Base-by-base conservation (phyloP, 2,329 filamentous ascomycete species). In the Periglandula ipomoeae region DNA sequence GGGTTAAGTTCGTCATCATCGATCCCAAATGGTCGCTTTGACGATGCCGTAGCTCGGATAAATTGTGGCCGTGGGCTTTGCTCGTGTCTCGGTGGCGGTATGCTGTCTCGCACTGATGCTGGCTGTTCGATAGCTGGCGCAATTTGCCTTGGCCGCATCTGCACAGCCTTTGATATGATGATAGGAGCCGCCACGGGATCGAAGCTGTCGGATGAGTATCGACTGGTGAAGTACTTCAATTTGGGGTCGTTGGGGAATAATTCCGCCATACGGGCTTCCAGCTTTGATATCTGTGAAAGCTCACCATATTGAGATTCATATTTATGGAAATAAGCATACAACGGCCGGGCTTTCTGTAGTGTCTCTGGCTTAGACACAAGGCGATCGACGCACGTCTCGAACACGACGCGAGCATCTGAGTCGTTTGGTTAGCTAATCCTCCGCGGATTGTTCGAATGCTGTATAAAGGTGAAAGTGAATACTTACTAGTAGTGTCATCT, bases 271-370 rank as follows among this genome's bases (percentile, higher is more conserved):
- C 93, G 83, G 59, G 84, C 85, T 66, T 98, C 94, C 15, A 98
- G 75, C 63, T 94, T 93, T 55, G 83, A 81, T 47, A 98, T 89
- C 59, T 97, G 90, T 5, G 86, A 81, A 5, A 97, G 76, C 63
- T 98, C 93, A 49, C 94, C 93, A 60, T 90, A 98, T 55, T 89
- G 84, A 10, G 89, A 90, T 69, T 98, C 93, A 63, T 95, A 95
- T 58, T 90, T 85, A 68, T 98, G 91, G 65, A 98, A 91, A 68
- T 91, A 97, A 2, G 82, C 75, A 59, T 95, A 95, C 1, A 98
- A 78, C 1, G 86, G 80, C 64, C 93, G 94, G 8, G 90, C 82
- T 61, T 89, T 93, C 48, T 75, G 68, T 1, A 84, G 70, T 10
- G 81, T 80, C 56, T 89, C 87, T 0, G 87, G 81, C 56, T 90